Percentiles rank a stretch among this genome's conserved stretches.
These are phyloP conservation scores for Forsythia suspensa DNA, from an alignment of 257 asterid genomes.

Conservation along the genomic window DNA sequence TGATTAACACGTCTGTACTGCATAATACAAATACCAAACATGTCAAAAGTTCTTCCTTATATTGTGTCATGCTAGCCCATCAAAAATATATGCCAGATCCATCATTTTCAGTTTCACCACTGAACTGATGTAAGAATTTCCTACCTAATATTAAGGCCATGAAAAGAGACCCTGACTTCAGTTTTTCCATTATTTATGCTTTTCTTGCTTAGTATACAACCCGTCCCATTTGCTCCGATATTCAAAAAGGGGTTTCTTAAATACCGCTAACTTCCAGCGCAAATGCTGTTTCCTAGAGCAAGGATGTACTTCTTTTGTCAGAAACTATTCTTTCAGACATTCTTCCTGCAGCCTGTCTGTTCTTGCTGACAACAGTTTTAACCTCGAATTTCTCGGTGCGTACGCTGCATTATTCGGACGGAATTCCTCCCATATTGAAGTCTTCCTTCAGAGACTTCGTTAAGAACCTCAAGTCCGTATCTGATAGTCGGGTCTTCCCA, in stretches of 20 bases:
- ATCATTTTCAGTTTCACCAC: too few relatives aligned
- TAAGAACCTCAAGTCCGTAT: slow-evolving; percentile 80
- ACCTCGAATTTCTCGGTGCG: slow-evolving; percentile 37
- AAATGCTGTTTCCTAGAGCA: slow-evolving; percentile 32
- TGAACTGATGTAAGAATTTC: too few relatives aligned
- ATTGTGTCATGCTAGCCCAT: too few relatives aligned
- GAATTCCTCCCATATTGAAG: slow-evolving; percentile 91
- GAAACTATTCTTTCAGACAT: slow-evolving; percentile 44
- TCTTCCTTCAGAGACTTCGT: slow-evolving; percentile 85
- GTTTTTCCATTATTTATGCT: too few relatives aligned
- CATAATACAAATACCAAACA: too few relatives aligned
- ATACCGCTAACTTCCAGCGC: not conserved
- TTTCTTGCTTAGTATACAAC: not conserved
- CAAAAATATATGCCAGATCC: too few relatives aligned
- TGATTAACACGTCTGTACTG: too few relatives aligned
- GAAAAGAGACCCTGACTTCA: too few relatives aligned
- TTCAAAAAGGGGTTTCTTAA: not conserved
- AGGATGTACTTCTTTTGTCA: slow-evolving; percentile 52
- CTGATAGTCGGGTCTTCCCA: slow-evolving; percentile 63
- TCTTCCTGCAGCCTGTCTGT: slow-evolving; percentile 32
- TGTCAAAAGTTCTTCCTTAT: too few relatives aligned
- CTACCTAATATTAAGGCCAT: too few relatives aligned
- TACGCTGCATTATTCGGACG: slow-evolving; percentile 85
- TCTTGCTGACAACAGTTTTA: slow-evolving; percentile 36
- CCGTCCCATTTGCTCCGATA: not conserved